Evolutionary conservation across 805 yeast species (phyloP).

Genomic region (Ogataea chonburiensis): DNA sequence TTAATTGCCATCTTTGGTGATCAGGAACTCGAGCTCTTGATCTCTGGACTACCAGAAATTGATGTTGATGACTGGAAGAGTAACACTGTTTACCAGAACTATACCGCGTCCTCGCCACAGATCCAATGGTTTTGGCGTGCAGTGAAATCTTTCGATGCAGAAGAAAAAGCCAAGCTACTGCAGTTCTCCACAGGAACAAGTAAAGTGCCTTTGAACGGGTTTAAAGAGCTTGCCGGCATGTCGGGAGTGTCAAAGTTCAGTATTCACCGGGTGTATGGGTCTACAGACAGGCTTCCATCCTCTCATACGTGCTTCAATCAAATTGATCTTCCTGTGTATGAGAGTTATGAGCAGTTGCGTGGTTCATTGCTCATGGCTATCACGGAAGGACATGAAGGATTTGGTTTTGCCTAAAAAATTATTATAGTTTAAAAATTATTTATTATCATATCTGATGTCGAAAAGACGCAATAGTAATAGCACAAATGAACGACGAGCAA

Average conservation of each 20-base stretch:
- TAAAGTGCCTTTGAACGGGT: conserved; percentile 93
- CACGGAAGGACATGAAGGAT: conserved; percentile 94
- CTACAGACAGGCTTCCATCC: conserved; percentile 83
- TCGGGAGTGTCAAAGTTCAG: conserved; percentile 83
- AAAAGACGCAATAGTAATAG: conserved; percentile 2
- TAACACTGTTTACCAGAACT: conserved; percentile 78
- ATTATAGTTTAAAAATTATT: conserved; percentile 2
- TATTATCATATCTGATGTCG: conserved; percentile 4
- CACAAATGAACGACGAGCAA: conserved; percentile 1
- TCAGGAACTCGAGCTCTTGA: conserved; percentile 87
- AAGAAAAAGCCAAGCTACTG: conserved; percentile 88
- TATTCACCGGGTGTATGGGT: conserved; percentile 86
- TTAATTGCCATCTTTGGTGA: conserved; percentile 87
- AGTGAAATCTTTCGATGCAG: conserved; percentile 87
- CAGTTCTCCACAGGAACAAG: conserved; percentile 98
- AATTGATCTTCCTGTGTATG: conserved; percentile 90
- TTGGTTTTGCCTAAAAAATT: conserved; percentile 64
- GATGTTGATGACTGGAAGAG: conserved; percentile 95
- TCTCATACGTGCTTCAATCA: conserved; percentile 98
- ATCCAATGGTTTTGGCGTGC: conserved; percentile 98
- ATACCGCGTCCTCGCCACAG: conserved; percentile 78
- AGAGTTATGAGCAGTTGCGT: conserved; percentile 79
- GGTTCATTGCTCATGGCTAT: conserved; percentile 80
- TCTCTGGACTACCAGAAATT: conserved; percentile 94
- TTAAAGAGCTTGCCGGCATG: conserved; percentile 84